phyloP scores from a whole-genome alignment of 257 asterid species.

The Capsicum baccatum region DNA sequence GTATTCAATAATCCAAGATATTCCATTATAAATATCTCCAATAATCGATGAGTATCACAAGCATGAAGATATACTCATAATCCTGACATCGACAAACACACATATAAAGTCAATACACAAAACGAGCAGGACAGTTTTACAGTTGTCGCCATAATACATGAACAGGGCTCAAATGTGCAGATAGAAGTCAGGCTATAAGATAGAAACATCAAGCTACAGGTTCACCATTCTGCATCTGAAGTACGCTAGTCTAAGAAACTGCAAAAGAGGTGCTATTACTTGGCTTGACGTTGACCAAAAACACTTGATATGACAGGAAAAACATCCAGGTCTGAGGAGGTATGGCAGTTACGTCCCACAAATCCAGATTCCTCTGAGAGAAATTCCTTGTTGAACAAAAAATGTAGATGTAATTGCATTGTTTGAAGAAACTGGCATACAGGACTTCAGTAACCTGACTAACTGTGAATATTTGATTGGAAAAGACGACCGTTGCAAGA shows the following conservation, averaged over 20 bases:
- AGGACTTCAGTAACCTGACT: neutral
- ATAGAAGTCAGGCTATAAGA: neutral
- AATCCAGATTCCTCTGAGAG: neutral
- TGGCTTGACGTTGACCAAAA: neutral
- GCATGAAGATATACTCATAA: neutral
- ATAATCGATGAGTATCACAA: neutral
- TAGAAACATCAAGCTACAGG: slow-evolving; percentile 17
- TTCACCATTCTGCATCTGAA: neutral
- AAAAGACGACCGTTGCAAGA: neutral
- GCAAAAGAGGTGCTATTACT: neutral
- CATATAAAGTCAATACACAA: neutral
- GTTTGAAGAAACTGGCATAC: neutral
- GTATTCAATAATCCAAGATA: neutral
- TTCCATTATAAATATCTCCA: neutral
- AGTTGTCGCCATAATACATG: neutral
- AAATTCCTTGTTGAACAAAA: neutral
- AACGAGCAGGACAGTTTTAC: neutral
- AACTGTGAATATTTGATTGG: neutral
- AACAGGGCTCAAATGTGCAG: neutral
- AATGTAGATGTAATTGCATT: neutral
- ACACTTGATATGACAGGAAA: neutral
- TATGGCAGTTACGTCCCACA: neutral
- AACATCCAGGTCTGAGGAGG: neutral
- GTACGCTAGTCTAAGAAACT: neutral
- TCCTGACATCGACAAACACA: neutral